Evolutionary conservation across 306 rosid genomes (phyloP).

Genomic region (Hippophae gyantsensis): DNA sequence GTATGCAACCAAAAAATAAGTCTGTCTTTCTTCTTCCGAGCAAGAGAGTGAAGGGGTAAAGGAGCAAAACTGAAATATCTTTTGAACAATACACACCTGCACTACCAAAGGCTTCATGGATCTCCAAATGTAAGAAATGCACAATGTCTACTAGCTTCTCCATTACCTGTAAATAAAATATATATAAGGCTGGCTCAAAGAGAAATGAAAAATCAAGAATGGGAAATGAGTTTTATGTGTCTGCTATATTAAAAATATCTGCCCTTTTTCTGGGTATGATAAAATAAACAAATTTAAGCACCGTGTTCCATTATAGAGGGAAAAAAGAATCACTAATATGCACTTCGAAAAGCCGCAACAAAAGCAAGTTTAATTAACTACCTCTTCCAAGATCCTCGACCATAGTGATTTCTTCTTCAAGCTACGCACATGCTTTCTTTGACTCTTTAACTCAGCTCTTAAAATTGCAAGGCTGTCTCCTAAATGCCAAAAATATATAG

Average conservation of each 20-base stretch:
- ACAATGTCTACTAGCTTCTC: conserved; percentile 67
- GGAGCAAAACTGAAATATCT: too few relatives aligned
- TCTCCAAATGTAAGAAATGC: conserved; percentile 60
- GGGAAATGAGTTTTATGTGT: too few relatives aligned
- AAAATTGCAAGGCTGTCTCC: conserved; percentile 63
- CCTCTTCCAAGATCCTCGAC: conserved; percentile 83
- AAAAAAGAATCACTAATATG: neutral
- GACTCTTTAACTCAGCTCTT: conserved; percentile 54
- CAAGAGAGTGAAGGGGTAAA: too few relatives aligned
- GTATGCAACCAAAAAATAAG: too few relatives aligned
- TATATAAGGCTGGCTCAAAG: conserved; percentile 2
- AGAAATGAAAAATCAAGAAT: too few relatives aligned
- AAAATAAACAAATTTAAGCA: too few relatives aligned
- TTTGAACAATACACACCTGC: conserved; percentile 45
- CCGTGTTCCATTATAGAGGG: too few relatives aligned
- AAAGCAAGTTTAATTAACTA: conserved; percentile 25
- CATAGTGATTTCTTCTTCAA: conserved; percentile 80
- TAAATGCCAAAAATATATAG: conserved; percentile 18
- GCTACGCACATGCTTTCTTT: conserved; percentile 56
- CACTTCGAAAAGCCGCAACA: conserved; percentile 6
- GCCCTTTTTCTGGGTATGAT: too few relatives aligned
- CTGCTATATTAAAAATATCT: too few relatives aligned
- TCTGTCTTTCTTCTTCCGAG: too few relatives aligned
- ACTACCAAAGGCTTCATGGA: conserved; percentile 65
- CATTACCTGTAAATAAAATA: conserved; percentile 53